Base-by-base conservation (phyloP, 228 moss, liverwort and hornwort species). In the Sphagnum magellanicum region DNA sequence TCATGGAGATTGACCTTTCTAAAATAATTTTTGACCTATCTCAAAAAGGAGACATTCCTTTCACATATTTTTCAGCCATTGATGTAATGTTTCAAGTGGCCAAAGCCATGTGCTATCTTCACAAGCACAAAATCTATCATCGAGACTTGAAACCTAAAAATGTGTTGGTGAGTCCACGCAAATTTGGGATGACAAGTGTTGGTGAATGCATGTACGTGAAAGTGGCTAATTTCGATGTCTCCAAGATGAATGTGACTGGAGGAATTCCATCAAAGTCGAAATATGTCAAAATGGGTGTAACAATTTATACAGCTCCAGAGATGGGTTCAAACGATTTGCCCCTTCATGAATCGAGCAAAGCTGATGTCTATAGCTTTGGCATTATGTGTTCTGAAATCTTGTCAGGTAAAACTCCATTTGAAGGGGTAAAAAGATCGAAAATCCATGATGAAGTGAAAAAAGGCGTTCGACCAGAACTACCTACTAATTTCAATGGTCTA, bases 361-460 rank as follows among this genome's bases (percentile, higher is more conserved):
- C 73, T 2, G 76, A 80, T 49, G 80, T 80, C 52, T 80, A 69
- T 48, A 80, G 80, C 32, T 80, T 80, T 73, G 80, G 75, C 4
- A 49, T 80, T 10, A 67, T 80, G 0, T 70, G 73, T 11, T 14
- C 66, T 16, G 73, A 80, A 4, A 51, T 76, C 5, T 70, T 80
- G 63, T 72, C 76, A 1, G 73, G 76, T 64, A 73, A 16, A 48
- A 57, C 75, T 16, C 59, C 73, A 6, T 4, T 4, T 67, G 68
- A 63, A 60, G 63, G 3, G 2, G 32, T 32, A 32, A 3, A 32
- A 32, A 32, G 0, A 32, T 32, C 3, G 32, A 32, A 3, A 32
- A 32, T 32, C 32, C 32, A 32, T 2, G 32, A 32, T 32, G 32
- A 32, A 32, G 32, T 32, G 32, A 32, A 32, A 32, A 32, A 32